Evolutionary conservation across 495 filamentous ascomycete species (phyloP).

Genomic region (Penicillium pancosmium): DNA sequence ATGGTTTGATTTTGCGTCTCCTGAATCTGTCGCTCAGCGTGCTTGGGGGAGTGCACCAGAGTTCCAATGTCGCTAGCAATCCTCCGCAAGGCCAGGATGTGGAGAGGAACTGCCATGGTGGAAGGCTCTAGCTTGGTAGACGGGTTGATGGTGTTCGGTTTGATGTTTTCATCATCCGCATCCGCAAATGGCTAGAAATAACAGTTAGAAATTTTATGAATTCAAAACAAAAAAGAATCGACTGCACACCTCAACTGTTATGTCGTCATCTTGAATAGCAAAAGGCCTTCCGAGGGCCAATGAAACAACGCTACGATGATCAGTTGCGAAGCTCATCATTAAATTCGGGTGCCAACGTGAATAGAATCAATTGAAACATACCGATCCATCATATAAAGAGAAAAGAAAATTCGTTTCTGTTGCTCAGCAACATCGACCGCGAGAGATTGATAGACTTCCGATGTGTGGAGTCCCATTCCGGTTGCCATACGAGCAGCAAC

Average conservation of each 20-base stretch:
- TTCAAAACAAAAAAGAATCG: background rate
- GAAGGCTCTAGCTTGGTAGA: slow-evolving; percentile 28
- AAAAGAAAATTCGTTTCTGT: slow-evolving; percentile 44
- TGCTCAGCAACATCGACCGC: slow-evolving; percentile 32
- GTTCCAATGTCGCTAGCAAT: slow-evolving; percentile 42
- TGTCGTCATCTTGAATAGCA: slow-evolving; percentile 43
- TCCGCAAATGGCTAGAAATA: slow-evolving; percentile 33
- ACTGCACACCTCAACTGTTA: slow-evolving; percentile 33
- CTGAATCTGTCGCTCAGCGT: slow-evolving; percentile 12
- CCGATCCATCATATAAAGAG: slow-evolving; percentile 50
- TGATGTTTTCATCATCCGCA: slow-evolving; percentile 38
- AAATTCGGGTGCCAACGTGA: background rate
- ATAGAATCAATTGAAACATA: slow-evolving; percentile 10
- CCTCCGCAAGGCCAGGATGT: slow-evolving; percentile 37
- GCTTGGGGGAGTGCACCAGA: slow-evolving; percentile 27
- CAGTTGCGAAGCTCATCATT: background rate
- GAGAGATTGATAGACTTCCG: slow-evolving; percentile 26
- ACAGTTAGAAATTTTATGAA: slow-evolving; percentile 1
- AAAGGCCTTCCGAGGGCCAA: slow-evolving; percentile 44
- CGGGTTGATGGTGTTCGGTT: slow-evolving; percentile 23
- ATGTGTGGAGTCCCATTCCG: slow-evolving; percentile 37
- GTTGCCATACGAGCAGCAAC: slow-evolving; percentile 37
- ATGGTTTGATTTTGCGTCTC: slow-evolving; percentile 30
- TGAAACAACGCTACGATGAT: slow-evolving; percentile 34
- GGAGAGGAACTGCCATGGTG: slow-evolving; percentile 41